Evolutionary conservation across 2,329 filamentous ascomycete genomes (phyloP).

Genomic region (Pseudogymnoascus sp.): DNA sequence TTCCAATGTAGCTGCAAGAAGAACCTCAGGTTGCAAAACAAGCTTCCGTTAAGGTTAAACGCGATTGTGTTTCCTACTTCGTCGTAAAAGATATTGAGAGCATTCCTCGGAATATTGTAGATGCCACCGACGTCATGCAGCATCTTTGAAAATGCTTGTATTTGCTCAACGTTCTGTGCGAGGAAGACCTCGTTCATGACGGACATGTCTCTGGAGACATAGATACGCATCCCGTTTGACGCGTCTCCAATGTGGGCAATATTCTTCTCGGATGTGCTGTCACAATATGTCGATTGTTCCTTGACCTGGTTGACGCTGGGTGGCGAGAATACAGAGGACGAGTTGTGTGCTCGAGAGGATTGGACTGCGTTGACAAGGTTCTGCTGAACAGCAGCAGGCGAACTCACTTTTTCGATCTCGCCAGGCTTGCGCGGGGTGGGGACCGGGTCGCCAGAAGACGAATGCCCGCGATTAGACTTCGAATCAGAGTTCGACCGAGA

Average conservation of each 20-base stretch:
- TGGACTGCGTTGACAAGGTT: conserved; percentile 74
- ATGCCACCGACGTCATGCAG: conserved; percentile 64
- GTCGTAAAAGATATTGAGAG: conserved; percentile 84
- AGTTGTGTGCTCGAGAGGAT: conserved; percentile 70
- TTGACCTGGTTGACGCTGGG: conserved; percentile 67
- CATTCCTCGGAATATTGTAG: conserved; percentile 62
- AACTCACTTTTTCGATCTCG: conserved; percentile 44
- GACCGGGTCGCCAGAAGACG: not conserved
- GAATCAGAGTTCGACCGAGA: conserved; percentile 11
- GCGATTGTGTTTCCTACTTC: conserved; percentile 74
- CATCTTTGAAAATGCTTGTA: conserved; percentile 64
- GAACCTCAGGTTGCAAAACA: conserved; percentile 92
- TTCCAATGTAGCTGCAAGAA: conserved; percentile 71
- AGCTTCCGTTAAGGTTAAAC: conserved; percentile 79
- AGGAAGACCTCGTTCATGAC: conserved; percentile 52
- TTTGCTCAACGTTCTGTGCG: conserved; percentile 53
- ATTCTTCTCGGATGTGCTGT: conserved; percentile 67
- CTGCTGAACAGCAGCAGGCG: conserved; percentile 55
- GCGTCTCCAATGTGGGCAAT: conserved; percentile 65
- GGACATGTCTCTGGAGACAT: conserved; percentile 52
- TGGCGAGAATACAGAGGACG: conserved; percentile 63
- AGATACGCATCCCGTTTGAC: conserved; percentile 66
- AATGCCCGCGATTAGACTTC: conserved; percentile 23
- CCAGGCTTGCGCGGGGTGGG: conserved; percentile 12
- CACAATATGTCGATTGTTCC: conserved; percentile 82